Base-by-base conservation (phyloP, 495 filamentous ascomycete species). In the Immersiella caudata region DNA sequence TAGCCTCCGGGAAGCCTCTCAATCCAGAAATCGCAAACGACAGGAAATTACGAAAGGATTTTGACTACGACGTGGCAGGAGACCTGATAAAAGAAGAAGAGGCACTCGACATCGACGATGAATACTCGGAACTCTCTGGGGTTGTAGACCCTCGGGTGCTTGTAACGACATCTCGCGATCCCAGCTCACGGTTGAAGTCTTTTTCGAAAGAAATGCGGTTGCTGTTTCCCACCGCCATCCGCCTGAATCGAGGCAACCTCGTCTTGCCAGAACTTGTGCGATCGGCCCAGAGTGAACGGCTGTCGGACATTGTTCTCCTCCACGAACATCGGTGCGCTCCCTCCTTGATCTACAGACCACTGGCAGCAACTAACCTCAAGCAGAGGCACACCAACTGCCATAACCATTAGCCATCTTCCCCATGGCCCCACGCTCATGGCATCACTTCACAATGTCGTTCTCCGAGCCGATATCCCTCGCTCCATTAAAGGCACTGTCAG, bases 131-230 rank as follows among this genome's bases (percentile, higher is more conserved):
- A 63, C 67, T 78, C 9, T 73, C 73, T 0, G 76, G 76, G 46
- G 70, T 78, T 11, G 71, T 78, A 64, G 68, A 78, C 35, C 75
- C 75, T 1, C 50, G 73, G 20, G 67, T 94, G 14, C 85, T 97
- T n/a, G 91, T 98, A 66, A 97, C 94, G 12, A 98, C 96, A 5
- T 93, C 91, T 56, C 86, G 95, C 59, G 91, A 93, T 67, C 94
- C 94, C 27, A 94, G 90, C 55, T 90, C 91, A 54, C 87, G 94
- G 51, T 85, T 98, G 5, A 86, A 87, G 50, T 88, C 91, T 12
- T 99, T 99, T 74, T 90, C 92, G n/a, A 99, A 99, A 74, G 95
- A 99, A 79, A 91, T 99, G 29, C 86, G 95, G 35, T 80, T 99
- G 12, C 84, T 99, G 9, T 86, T 99, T 11, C 95, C 95, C 0